These are phyloP conservation scores for Pythium vanterpoolii DNA, from an alignment of 352 stramenopile species.

Conservation along the genomic window DNA sequence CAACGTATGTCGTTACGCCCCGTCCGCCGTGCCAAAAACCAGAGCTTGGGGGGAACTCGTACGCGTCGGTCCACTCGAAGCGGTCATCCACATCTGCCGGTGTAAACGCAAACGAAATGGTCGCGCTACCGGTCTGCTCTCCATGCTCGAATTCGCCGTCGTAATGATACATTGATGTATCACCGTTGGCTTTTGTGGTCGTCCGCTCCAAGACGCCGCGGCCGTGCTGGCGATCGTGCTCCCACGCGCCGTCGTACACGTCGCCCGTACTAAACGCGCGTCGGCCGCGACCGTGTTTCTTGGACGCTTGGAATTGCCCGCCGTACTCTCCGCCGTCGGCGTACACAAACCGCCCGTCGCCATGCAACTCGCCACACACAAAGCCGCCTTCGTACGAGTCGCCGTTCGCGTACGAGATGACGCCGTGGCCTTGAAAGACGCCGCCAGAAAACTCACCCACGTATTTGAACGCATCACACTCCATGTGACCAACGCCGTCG, in stretches of 20 bases:
- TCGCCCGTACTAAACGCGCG: slow-evolving; percentile 53
- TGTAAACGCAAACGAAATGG: slow-evolving; percentile 40
- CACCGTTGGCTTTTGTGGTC: not conserved
- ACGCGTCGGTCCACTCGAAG: slow-evolving; percentile 52
- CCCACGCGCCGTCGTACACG: slow-evolving; percentile 57
- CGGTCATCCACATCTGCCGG: slow-evolving; percentile 20
- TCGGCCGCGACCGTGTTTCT: slow-evolving; percentile 47
- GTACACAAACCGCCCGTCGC: slow-evolving; percentile 42
- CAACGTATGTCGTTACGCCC: slow-evolving; percentile 52
- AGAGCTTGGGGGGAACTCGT: slow-evolving; percentile 64
- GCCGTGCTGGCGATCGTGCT: slow-evolving; percentile 56
- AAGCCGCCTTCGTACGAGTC: slow-evolving; percentile 75
- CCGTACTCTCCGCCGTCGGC: slow-evolving; percentile 55
- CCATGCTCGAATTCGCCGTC: slow-evolving; percentile 44
- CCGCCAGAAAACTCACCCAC: slow-evolving; percentile 56
- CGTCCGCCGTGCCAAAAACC: slow-evolving; percentile 57
- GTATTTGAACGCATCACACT: slow-evolving; percentile 47
- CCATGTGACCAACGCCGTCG: slow-evolving; percentile 51
- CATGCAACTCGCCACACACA: slow-evolving; percentile 37
- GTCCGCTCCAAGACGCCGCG: slow-evolving; percentile 33
- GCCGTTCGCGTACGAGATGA: slow-evolving; percentile 53
- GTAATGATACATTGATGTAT: slow-evolving; percentile 31
- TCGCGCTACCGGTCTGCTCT: slow-evolving; percentile 38
- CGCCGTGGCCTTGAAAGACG: slow-evolving; percentile 50
- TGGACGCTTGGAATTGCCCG: slow-evolving; percentile 40